phyloP scores from a whole-genome alignment of 176 grass and related monocot species.

The Thalia dealbata region DNA sequence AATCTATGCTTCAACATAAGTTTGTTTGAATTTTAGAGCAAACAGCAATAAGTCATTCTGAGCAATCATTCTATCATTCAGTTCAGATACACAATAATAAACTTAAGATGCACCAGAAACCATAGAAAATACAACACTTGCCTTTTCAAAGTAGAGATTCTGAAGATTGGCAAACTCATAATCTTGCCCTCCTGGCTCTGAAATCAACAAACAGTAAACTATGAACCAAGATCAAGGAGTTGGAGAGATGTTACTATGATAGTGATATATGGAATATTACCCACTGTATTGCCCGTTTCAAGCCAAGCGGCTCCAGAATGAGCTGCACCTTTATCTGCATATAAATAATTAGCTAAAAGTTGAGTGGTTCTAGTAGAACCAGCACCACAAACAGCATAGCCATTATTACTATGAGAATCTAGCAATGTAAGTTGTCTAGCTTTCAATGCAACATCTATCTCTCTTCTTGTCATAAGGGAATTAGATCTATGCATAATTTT shows the following conservation, averaged over 20 bases:
- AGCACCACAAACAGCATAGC: slow-evolving; percentile 35
- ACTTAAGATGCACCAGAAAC: neutral
- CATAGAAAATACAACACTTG: slow-evolving; percentile 6
- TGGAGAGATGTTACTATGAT: neutral
- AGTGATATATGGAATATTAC: slow-evolving; percentile 30
- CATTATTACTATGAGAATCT: slow-evolving; percentile 35
- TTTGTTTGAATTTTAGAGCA: neutral
- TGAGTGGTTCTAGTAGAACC: slow-evolving; percentile 71
- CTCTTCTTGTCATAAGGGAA: slow-evolving; percentile 38
- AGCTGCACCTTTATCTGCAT: slow-evolving; percentile 28
- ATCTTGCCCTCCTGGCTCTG: slow-evolving; percentile 61
- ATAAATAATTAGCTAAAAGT: slow-evolving; percentile 43
- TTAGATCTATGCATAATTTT: slow-evolving; percentile 38
- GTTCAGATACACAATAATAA: neutral
- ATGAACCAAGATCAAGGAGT: neutral
- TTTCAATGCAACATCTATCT: slow-evolving; percentile 48
- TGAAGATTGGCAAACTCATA: slow-evolving; percentile 51
- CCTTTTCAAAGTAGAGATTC: slow-evolving; percentile 68
- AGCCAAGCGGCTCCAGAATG: slow-evolving; percentile 41
- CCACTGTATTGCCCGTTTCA: slow-evolving; percentile 44
- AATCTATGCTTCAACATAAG: neutral
- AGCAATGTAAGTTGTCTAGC: slow-evolving; percentile 38
- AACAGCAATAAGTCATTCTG: neutral
- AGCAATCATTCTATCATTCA: neutral
- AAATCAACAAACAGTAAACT: slow-evolving; percentile 5